phyloP scores from a whole-genome alignment of 768 basidiomycete genomes.

The Mycena haematopus region DNA sequence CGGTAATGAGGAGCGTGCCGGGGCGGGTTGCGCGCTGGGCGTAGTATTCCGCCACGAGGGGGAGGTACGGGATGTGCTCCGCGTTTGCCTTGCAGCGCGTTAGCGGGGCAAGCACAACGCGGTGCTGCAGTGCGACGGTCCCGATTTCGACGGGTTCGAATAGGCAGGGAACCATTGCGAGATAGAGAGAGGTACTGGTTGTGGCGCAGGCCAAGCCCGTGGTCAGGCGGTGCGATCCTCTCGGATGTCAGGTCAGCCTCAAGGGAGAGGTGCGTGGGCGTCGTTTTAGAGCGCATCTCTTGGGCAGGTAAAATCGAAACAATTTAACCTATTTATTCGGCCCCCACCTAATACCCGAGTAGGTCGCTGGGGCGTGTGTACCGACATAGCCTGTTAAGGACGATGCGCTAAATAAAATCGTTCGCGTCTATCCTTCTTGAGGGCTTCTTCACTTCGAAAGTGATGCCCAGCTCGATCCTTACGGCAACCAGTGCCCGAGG shows the following conservation, averaged over 20 bases:
- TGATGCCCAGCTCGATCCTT: slow-evolving; percentile 11
- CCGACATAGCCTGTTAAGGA: background rate
- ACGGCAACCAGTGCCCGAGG: too few relatives aligned
- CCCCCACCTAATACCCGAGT: too few relatives aligned
- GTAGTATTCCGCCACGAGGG: slow-evolving; percentile 38
- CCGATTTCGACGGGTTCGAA: slow-evolving; percentile 22
- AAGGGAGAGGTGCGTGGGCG: background rate
- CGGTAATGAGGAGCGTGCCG: slow-evolving; percentile 48
- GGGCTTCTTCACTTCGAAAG: slow-evolving; percentile 10
- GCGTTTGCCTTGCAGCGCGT: slow-evolving; percentile 40
- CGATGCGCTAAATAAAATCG: background rate
- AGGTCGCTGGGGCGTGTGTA: too few relatives aligned
- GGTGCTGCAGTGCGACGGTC: slow-evolving; percentile 31
- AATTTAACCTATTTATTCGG: too few relatives aligned
- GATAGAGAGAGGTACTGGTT: slow-evolving; percentile 14
- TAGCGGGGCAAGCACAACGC: slow-evolving; percentile 44
- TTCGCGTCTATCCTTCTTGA: slow-evolving; percentile 18
- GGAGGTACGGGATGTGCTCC: slow-evolving; percentile 34
- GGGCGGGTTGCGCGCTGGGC: slow-evolving; percentile 38
- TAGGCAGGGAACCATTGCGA: slow-evolving; percentile 10
- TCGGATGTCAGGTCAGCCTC: slow-evolving; percentile 14
- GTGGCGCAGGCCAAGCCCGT: slow-evolving; percentile 14
- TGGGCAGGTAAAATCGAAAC: too few relatives aligned
- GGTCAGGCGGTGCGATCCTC: slow-evolving; percentile 10
- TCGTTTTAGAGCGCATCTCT: too few relatives aligned